Percentiles rank a stretch among this genome's conserved stretches.
Conservation (phyloP, 306 rosid genomes). For the Castanea mollissima region DNA sequence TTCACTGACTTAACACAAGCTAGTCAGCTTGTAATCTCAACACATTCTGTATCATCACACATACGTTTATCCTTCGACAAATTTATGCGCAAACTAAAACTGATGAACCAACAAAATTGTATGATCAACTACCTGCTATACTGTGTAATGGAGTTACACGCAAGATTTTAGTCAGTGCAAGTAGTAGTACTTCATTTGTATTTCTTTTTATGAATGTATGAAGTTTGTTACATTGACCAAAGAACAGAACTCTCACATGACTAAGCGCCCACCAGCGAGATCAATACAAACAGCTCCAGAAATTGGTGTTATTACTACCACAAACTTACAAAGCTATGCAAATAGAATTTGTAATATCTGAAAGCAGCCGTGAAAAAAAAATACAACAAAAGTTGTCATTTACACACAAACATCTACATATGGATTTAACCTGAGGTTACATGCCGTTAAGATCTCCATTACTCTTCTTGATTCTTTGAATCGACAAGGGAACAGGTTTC, state of each 20-base stretch:
- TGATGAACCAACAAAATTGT: too few species aligned
- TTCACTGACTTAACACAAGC: too few species aligned
- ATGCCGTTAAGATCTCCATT: conserved; percentile 28
- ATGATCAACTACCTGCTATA: too few species aligned
- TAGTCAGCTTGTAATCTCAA: too few species aligned
- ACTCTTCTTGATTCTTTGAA: conserved; percentile 50
- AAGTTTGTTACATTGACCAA: neutral
- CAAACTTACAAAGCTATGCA: neutral
- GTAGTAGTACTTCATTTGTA: neutral
- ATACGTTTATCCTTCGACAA: too few species aligned
- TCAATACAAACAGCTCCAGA: neutral
- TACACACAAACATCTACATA: neutral
- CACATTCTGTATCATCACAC: too few species aligned
- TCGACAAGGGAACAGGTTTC: conserved; percentile 51
- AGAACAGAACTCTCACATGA: neutral
- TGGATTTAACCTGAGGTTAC: conserved; percentile 32
- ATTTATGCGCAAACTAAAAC: too few species aligned
- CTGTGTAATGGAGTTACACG: too few species aligned
- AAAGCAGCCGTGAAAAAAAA: neutral
- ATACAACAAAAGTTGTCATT: conserved; percentile 10
- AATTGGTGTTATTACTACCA: neutral
- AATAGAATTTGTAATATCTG: neutral
- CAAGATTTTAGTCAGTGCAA: neutral
- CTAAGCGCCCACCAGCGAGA: neutral
- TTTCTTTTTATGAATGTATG: neutral